A percentile compares a stretch with the other conserved stretches of the same genome.
Conservation (phyloP, 2,329 filamentous ascomycete species). For the Mollisia scopiformis region DNA sequence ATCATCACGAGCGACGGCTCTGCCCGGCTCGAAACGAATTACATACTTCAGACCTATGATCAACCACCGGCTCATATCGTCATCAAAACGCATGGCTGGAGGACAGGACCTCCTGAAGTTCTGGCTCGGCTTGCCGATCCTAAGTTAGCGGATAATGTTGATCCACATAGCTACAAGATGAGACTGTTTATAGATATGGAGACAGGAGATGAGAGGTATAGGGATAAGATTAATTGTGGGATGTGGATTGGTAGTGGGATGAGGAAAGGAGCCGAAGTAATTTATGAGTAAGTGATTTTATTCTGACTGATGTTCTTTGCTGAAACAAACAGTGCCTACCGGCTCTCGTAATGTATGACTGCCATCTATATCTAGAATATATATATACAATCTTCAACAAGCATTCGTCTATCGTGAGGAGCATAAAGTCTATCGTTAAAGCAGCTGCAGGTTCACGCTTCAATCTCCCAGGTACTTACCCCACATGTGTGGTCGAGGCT, state of each 20-base stretch:
- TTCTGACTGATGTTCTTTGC: not conserved
- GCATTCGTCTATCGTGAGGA: not conserved
- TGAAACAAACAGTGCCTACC: constrained; percentile 25
- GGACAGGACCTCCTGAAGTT: constrained; percentile 48
- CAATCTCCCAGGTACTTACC: too few species aligned
- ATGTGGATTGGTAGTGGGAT: constrained; percentile 54
- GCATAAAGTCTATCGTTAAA: not conserved
- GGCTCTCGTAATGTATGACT: constrained; percentile 15
- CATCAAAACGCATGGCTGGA: constrained; percentile 51
- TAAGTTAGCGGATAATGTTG: constrained; percentile 29
- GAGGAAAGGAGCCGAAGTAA: constrained; percentile 48
- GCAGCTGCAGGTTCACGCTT: not conserved
- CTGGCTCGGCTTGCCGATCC: constrained; percentile 32
- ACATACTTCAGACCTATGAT: constrained; percentile 52
- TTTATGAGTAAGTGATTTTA: constrained; percentile 46
- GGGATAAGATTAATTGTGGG: constrained; percentile 51
- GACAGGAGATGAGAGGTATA: constrained; percentile 52
- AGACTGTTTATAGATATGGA: constrained; percentile 53
- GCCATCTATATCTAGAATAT: not conserved
- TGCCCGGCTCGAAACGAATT: constrained; percentile 48
- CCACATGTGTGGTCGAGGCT: too few species aligned
- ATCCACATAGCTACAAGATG: constrained; percentile 46
- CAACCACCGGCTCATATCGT: constrained; percentile 48
- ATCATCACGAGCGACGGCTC: constrained; percentile 35
- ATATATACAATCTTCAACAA: not conserved